Conservation (phyloP, 129 eudicot genomes). For the Deinandra increscens region DNA sequence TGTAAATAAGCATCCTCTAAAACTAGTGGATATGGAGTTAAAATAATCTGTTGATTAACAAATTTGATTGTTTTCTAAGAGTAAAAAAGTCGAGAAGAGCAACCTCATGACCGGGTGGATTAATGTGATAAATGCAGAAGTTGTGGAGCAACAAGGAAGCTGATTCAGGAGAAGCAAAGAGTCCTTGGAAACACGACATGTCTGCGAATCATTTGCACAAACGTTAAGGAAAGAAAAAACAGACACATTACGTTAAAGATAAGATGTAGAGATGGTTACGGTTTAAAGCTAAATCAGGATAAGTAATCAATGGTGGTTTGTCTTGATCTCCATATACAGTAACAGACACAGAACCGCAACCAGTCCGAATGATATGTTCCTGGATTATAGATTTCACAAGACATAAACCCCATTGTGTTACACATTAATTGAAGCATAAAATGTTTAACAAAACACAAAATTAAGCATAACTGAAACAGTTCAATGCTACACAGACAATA, state of each 20-base stretch:
- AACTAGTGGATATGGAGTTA: neutral
- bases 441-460: too few species aligned
- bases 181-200: conserved; percentile 87
- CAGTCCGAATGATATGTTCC: conserved; percentile 76
- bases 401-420: neutral
- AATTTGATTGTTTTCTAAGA: too few species aligned
- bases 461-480: too few species aligned
- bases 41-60: too few species aligned
- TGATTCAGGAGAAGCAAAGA: conserved; percentile 82
- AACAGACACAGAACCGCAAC: conserved; percentile 79
- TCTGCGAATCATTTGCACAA: conserved; percentile 43
- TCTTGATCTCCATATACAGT: conserved; percentile 89
- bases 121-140: conserved; percentile 90
- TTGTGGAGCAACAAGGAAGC: conserved; percentile 89
- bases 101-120: conserved; percentile 98
- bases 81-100: conserved; percentile 23
- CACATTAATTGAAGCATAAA: too few species aligned
- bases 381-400: conserved; percentile 21
- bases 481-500: too few species aligned
- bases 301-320: conserved; percentile 85
- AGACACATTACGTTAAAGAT: neutral
- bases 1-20: conserved; percentile 12
- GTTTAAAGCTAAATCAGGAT: conserved; percentile 92
- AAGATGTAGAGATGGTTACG: conserved; percentile 44
- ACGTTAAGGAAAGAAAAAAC: neutral